Conservation (phyloP, 2,329 filamentous ascomycete species). For the Fusarium dlaminii region DNA sequence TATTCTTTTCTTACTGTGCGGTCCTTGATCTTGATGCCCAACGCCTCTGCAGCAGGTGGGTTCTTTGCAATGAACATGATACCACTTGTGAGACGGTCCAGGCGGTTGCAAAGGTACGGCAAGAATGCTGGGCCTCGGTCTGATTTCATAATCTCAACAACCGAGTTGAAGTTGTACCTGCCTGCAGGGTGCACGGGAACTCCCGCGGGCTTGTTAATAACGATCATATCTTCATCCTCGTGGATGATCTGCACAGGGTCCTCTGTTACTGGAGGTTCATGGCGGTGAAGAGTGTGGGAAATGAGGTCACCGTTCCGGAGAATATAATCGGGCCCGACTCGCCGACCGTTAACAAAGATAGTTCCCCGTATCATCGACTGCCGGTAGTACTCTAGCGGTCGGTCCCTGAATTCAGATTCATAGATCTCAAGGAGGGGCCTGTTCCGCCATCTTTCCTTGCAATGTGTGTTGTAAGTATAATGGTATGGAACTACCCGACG, state of each 20-base stretch:
- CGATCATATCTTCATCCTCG: constrained; percentile 92
- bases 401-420: constrained; percentile 88
- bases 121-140: constrained; percentile 68
- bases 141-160: constrained; percentile 91
- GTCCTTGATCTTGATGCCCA: constrained; percentile 79
- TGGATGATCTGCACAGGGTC: constrained; percentile 84
- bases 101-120: constrained; percentile 83
- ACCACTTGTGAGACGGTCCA: constrained; percentile 92
- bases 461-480: constrained; percentile 93
- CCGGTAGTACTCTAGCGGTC: constrained; percentile 86
- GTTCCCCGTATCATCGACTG: constrained; percentile 81
- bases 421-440: constrained; percentile 87
- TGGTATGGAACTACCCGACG: constrained; percentile 87
- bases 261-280: constrained; percentile 91
- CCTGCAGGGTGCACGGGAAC: constrained; percentile 96
- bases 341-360: constrained; percentile 82
- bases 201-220: constrained; percentile 96
- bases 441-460: constrained; percentile 92
- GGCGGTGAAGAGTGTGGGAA: constrained; percentile 91
- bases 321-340: constrained; percentile 72
- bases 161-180: constrained; percentile 93
- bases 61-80: constrained; percentile 99
- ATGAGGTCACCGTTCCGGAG: constrained; percentile 91
- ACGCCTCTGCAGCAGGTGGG: constrained; percentile 77
- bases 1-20: constrained; percentile 96